Percentiles rank a stretch among this genome's conserved stretches.
Conservation (phyloP, 371 early-diverging fungal species). For the Mortierella sp. region DNA sequence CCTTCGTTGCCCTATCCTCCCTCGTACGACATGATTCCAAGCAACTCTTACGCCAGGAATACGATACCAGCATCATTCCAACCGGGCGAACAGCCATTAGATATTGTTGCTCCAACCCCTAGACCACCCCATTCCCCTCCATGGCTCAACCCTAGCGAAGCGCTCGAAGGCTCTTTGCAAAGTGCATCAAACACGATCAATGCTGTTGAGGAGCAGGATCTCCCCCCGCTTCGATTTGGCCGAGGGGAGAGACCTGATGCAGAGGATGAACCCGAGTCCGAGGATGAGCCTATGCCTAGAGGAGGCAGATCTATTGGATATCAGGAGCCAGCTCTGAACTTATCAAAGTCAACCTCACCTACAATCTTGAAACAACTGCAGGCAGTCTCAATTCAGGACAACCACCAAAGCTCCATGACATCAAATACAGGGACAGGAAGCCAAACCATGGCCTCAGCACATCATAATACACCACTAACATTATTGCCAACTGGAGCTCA, state of each 20-base stretch:
- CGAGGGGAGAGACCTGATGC: slow-evolving; percentile 54
- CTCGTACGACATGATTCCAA: slow-evolving; percentile 36
- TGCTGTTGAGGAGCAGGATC: slow-evolving; percentile 20
- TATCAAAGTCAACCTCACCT: slow-evolving; percentile 17
- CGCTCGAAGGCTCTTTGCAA: slow-evolving; percentile 27
- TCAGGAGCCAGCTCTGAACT: slow-evolving; percentile 10
- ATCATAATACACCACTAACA: neutral
- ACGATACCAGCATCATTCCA: slow-evolving; percentile 43
- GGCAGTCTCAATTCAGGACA: slow-evolving; percentile 13
- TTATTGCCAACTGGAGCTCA: neutral
- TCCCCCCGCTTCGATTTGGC: slow-evolving; percentile 50
- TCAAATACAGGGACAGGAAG: neutral
- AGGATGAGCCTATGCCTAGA: slow-evolving; percentile 41
- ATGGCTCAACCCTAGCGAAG: slow-evolving; percentile 38
- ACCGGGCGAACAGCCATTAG: slow-evolving; percentile 32
- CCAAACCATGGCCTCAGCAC: neutral
- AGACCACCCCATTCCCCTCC: slow-evolving; percentile 46
- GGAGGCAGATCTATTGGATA: slow-evolving; percentile 20
- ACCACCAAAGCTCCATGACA: neutral
- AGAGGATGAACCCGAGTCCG: slow-evolving; percentile 54
- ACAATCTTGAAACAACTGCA: slow-evolving; percentile 24
- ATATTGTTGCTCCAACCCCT: slow-evolving; percentile 49
- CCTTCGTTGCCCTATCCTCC: slow-evolving; percentile 42
- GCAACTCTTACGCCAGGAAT: slow-evolving; percentile 18
- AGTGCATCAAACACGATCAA: neutral